Conservation (phyloP, 1,139 yeast species). For the Protomyces inundatus region DNA sequence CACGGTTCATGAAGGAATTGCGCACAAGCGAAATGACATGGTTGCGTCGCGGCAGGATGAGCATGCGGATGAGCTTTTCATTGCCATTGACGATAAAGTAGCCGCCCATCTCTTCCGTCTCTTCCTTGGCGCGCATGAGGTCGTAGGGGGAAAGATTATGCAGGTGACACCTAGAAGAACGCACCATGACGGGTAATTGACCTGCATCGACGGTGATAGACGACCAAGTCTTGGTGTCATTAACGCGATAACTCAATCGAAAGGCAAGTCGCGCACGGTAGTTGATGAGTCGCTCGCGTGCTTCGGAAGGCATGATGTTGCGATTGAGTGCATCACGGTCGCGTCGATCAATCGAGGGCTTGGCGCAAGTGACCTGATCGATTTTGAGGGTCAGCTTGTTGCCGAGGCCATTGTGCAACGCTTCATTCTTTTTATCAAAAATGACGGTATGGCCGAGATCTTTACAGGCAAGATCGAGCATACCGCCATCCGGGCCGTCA, state of each 20-base stretch:
- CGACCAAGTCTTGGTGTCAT: slow-evolving; percentile 70
- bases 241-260: slow-evolving; percentile 77
- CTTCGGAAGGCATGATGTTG: slow-evolving; percentile 68
- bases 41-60: slow-evolving; percentile 94
- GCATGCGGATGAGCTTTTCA: slow-evolving; percentile 92
- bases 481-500: slow-evolving; percentile 61
- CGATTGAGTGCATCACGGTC: slow-evolving; percentile 80
- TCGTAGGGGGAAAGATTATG: slow-evolving; percentile 76
- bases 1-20: slow-evolving; percentile 91
- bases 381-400: slow-evolving; percentile 64
- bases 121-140: slow-evolving; percentile 74
- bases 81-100: slow-evolving; percentile 95
- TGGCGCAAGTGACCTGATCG: slow-evolving; percentile 78
- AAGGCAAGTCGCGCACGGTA: slow-evolving; percentile 70
- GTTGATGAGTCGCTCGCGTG: slow-evolving; percentile 75
- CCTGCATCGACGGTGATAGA: slow-evolving; percentile 89
- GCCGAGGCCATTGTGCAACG: slow-evolving; percentile 52
- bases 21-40: slow-evolving; percentile 97
- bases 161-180: slow-evolving; percentile 84
- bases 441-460: slow-evolving; percentile 84
- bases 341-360: slow-evolving; percentile 65
- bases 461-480: slow-evolving; percentile 74
- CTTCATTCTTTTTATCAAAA: slow-evolving; percentile 68
- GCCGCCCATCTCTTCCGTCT: slow-evolving; percentile 94
- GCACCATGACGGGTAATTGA: slow-evolving; percentile 81